Evolutionary conservation across 2,329 filamentous ascomycete species (phyloP).

Genomic region (Xylaria sp.): DNA sequence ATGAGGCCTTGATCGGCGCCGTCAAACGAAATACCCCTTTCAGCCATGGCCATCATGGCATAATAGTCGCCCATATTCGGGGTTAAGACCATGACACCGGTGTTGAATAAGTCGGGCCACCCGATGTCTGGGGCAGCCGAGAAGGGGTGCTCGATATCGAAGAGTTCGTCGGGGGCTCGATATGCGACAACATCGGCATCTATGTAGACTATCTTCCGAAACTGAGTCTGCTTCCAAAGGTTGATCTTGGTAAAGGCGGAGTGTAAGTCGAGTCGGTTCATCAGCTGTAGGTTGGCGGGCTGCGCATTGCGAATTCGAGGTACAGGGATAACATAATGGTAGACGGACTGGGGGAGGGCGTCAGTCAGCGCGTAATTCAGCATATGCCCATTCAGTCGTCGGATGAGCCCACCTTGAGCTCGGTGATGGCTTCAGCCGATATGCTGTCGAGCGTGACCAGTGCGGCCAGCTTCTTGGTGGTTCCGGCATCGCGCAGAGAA

Average conservation of each 20-base stretch:
- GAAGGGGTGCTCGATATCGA: conserved; percentile 70
- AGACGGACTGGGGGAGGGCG: conserved; percentile 70
- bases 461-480: conserved; percentile 85
- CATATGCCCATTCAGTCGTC: conserved; percentile 6
- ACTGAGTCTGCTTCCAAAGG: conserved; percentile 91
- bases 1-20: conserved; percentile 95
- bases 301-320: conserved; percentile 79
- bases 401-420: conserved; percentile 73
- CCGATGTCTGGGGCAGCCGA: conserved; percentile 91
- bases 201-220: conserved; percentile 91
- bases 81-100: conserved; percentile 91
- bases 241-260: conserved; percentile 97
- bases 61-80: conserved; percentile 91
- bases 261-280: conserved; percentile 90
- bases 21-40: conserved; percentile 91
- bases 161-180: conserved; percentile 91
- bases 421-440: conserved; percentile 76
- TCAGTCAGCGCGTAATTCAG: conserved; percentile 9
- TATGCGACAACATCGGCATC: conserved; percentile 95
- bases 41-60: conserved; percentile 83
- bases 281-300: conserved; percentile 86
- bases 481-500: conserved; percentile 90
- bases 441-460: conserved; percentile 85
- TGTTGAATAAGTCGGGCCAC: conserved; percentile 98
- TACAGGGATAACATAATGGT: conserved; percentile 89